phyloP scores from a whole-genome alignment of 2,329 filamentous ascomycete genomes.

The Hypoxylon sp. region DNA sequence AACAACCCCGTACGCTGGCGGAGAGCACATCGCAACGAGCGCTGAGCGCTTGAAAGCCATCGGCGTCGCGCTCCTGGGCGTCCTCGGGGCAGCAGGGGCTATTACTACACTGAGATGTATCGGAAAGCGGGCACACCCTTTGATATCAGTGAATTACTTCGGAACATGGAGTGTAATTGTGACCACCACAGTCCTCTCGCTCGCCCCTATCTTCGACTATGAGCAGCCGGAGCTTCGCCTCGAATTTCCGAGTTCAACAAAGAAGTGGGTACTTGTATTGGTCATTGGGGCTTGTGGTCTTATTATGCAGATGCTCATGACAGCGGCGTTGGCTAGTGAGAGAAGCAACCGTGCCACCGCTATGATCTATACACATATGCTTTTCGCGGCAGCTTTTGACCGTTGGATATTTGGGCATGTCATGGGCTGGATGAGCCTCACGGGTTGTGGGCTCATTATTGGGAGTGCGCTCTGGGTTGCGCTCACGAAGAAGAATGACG shows the following conservation, averaged over 20 bases:
- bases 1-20: conserved; percentile 46
- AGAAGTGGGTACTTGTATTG: conserved; percentile 77
- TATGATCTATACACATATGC: conserved; percentile 72
- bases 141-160: conserved; percentile 92
- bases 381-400: conserved; percentile 69
- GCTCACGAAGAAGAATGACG: conserved; percentile 58
- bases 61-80: conserved; percentile 80
- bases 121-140: conserved; percentile 81
- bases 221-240: conserved; percentile 61
- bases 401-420: conserved; percentile 66
- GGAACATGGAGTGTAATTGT: conserved; percentile 78
- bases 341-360: conserved; percentile 72
- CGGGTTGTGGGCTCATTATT: conserved; percentile 67
- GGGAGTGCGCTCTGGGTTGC: conserved; percentile 68
- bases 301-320: conserved; percentile 88
- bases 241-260: conserved; percentile 58
- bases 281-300: conserved; percentile 83
- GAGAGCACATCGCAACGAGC: conserved; percentile 65
- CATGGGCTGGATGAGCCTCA: conserved; percentile 65
- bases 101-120: conserved; percentile 85
- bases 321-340: conserved; percentile 80
- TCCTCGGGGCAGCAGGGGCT: conserved; percentile 80
- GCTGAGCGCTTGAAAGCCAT: conserved; percentile 79
- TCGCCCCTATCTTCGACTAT: conserved; percentile 60
- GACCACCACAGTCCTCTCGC: conserved; percentile 71